These are phyloP conservation scores for Turritis glabra DNA, from an alignment of 345 rosid species.

Conservation along the genomic window DNA sequence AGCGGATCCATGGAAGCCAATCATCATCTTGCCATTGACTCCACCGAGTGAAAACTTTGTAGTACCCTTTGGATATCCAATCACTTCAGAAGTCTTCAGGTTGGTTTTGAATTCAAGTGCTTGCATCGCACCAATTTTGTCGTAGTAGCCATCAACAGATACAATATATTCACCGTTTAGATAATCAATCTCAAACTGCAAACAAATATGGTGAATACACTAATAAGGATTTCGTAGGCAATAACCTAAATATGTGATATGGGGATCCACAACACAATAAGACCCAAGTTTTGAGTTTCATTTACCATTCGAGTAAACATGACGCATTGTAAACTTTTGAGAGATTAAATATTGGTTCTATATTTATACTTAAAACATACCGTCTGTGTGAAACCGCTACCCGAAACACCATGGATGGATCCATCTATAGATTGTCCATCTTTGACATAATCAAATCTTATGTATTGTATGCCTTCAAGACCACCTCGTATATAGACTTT, in stretches of 20 bases:
- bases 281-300: neutral
- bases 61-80: constrained; percentile 28
- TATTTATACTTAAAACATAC: neutral
- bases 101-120: constrained; percentile 28
- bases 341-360: too few relatives aligned
- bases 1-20: constrained; percentile 29
- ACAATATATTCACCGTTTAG: constrained; percentile 15
- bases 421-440: neutral
- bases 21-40: constrained; percentile 13
- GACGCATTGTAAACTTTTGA: too few relatives aligned
- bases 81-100: constrained; percentile 6
- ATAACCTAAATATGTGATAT: neutral
- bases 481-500: constrained; percentile 3
- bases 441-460: neutral
- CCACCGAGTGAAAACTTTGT: constrained; percentile 25
- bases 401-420: neutral
- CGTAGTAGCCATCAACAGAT: constrained; percentile 25
- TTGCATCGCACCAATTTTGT: constrained; percentile 29
- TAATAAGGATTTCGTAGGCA: neutral
- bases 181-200: constrained; percentile 30
- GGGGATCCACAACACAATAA: neutral
- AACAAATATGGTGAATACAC: neutral
- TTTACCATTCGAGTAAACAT: neutral
- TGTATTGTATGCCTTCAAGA: constrained; percentile 1
- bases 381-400: neutral